These are phyloP conservation scores for Ustilago vetiveriae DNA, from an alignment of 1,284 basidiomycete genomes.

Conservation along the genomic window DNA sequence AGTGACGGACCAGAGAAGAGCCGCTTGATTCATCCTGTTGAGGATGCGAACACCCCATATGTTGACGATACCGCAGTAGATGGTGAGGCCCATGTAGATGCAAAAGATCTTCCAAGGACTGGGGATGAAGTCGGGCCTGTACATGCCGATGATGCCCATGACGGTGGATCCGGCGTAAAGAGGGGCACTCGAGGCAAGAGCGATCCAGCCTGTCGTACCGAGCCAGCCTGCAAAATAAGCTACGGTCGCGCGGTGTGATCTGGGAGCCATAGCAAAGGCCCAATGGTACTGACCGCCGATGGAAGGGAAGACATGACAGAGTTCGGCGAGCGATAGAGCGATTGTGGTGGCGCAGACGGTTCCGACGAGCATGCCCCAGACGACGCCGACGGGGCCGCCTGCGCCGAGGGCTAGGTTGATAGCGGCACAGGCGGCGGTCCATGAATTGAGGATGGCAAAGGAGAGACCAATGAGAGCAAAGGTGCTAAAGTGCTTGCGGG, in stretches of 20 bases:
- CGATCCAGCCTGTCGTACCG: conserved; percentile 39
- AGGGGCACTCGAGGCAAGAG: conserved; percentile 30
- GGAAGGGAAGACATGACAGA: conserved; percentile 41
- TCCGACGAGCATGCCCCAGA: conserved; percentile 34
- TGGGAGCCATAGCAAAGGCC: conserved; percentile 33
- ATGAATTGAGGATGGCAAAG: conserved; percentile 49
- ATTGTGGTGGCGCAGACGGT: conserved; percentile 29
- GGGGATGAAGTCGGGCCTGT: conserved; percentile 14
- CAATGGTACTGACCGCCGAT: conserved; percentile 48
- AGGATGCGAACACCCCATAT: conserved; percentile 33
- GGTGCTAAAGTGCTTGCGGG: conserved; percentile 39
- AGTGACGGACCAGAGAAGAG: conserved; percentile 27
- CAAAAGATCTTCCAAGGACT: conserved; percentile 20
- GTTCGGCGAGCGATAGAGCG: conserved; percentile 32
- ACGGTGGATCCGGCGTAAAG: conserved; percentile 24
- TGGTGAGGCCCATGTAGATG: conserved; percentile 30
- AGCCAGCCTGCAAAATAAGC: conserved; percentile 39
- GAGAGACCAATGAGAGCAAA: conserved; percentile 39
- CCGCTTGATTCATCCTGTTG: conserved; percentile 30
- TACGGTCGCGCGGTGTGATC: conserved; percentile 2
- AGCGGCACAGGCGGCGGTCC: conserved; percentile 30
- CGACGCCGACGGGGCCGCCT: conserved; percentile 32
- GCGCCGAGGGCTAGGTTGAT: conserved; percentile 38
- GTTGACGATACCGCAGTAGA: conserved; percentile 36
- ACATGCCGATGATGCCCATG: conserved; percentile 27